A percentile compares a stretch with the other conserved stretches of the same genome.
These are phyloP conservation scores for Fusarium udum DNA, from an alignment of 2,329 filamentous ascomycete species.

Conservation along the genomic window DNA sequence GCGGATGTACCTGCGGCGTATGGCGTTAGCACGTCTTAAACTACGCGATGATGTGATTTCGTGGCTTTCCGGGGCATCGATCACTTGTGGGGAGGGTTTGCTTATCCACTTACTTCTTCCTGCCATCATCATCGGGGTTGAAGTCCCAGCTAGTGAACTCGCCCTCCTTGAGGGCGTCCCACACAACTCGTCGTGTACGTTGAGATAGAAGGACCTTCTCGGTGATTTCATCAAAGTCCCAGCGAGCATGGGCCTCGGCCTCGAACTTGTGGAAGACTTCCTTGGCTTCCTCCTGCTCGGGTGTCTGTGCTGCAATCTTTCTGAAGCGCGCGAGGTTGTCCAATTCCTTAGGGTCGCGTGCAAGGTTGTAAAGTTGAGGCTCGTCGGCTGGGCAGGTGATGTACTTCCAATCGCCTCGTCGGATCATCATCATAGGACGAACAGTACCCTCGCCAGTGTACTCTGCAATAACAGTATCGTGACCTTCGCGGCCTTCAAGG, in stretches of 20 bases:
- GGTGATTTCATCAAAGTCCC: slow-evolving; percentile 84
- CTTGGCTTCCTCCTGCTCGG: slow-evolving; percentile 58
- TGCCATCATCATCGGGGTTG: slow-evolving; percentile 76
- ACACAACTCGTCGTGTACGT: slow-evolving; percentile 80
- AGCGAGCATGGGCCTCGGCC: slow-evolving; percentile 76
- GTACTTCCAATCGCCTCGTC: slow-evolving; percentile 89
- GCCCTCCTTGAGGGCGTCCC: slow-evolving; percentile 80
- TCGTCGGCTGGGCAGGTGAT: slow-evolving; percentile 85
- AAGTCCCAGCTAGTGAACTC: slow-evolving; percentile 86
- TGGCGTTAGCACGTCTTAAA: slow-evolving; percentile 45
- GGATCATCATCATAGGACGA: slow-evolving; percentile 92
- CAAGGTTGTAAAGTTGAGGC: slow-evolving; percentile 84
- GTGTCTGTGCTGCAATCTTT: slow-evolving; percentile 51
- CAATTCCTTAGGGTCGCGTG: slow-evolving; percentile 79
- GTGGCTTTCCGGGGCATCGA: slow-evolving; percentile 6
- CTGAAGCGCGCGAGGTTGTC: slow-evolving; percentile 70
- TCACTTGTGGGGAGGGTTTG: slow-evolving; percentile 11
- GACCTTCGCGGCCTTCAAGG: slow-evolving; percentile 69
- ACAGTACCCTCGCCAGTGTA: slow-evolving; percentile 95
- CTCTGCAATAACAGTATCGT: slow-evolving; percentile 91
- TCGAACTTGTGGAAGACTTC: slow-evolving; percentile 72
- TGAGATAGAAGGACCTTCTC: slow-evolving; percentile 79
- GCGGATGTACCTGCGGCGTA: slow-evolving; percentile 77
- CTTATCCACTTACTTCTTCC: slow-evolving; percentile 64
- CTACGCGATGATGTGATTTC: slow-evolving; percentile 41